A percentile compares a stretch with the other conserved stretches of the same genome.
Evolutionary conservation across 2,329 filamentous ascomycete species (phyloP).

Genomic region (Ophioceras dolichostomum): DNA sequence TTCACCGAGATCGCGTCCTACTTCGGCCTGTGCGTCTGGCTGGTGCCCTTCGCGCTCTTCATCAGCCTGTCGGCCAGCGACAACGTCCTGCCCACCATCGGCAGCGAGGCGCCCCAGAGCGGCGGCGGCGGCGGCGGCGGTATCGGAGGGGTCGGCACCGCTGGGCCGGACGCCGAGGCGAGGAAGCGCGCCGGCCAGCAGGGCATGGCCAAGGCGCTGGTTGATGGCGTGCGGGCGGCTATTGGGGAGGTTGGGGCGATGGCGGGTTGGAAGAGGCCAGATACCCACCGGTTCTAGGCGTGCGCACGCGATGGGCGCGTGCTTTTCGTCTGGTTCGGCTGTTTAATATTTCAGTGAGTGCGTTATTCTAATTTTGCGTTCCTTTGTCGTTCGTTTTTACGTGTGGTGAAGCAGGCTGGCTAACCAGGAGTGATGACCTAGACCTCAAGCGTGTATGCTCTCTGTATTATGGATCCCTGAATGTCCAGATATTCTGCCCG

Average conservation of each 20-base stretch:
- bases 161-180: too few relatives aligned
- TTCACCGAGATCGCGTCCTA: slow-evolving; percentile 95
- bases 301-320: too few relatives aligned
- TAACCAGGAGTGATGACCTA: too few relatives aligned
- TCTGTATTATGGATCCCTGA: too few relatives aligned
- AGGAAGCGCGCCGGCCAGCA: slow-evolving; percentile 39
- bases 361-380: neutral
- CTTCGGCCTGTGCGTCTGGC: slow-evolving; percentile 93
- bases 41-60: slow-evolving; percentile 90
- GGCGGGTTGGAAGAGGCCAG: slow-evolving; percentile 26
- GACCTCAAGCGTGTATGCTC: too few relatives aligned
- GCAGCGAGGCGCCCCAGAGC: slow-evolving; percentile 47
- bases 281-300: slow-evolving; percentile 22
- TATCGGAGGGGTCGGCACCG: slow-evolving; percentile 20
- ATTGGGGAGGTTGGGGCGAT: slow-evolving; percentile 33
- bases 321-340: too few relatives aligned
- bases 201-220: slow-evolving; percentile 54
- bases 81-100: slow-evolving; percentile 89
- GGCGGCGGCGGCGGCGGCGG: slow-evolving; percentile 4
- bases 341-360: neutral
- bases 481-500: too few relatives aligned
- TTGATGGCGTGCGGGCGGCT: slow-evolving; percentile 41
- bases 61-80: slow-evolving; percentile 89
- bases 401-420: too few relatives aligned
- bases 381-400: too few relatives aligned